phyloP scores from a whole-genome alignment of 768 basidiomycete genomes.

The Pleurotus pulmonarius region DNA sequence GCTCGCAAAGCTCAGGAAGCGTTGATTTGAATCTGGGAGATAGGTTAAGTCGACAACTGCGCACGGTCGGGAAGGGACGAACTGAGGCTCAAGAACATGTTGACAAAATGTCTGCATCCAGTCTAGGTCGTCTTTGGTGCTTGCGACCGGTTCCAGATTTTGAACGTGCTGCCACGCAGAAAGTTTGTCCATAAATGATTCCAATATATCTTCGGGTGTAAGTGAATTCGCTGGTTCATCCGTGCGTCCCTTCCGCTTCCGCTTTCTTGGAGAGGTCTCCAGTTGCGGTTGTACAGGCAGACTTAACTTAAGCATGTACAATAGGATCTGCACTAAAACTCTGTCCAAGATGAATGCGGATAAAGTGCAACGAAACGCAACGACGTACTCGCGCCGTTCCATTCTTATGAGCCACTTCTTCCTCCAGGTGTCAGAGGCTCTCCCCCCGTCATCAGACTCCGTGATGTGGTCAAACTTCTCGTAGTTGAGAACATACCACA shows the following conservation, averaged over 20 bases:
- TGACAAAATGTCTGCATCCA: conserved; percentile 77
- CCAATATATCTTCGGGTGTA: conserved; percentile 49
- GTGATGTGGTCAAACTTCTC: conserved; percentile 44
- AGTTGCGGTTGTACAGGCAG: conserved; percentile 44
- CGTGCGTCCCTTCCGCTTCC: conserved; percentile 23
- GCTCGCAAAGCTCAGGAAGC: conserved; percentile 49
- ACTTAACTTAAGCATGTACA: conserved; percentile 64
- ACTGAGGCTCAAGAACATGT: conserved; percentile 64
- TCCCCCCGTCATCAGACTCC: neutral
- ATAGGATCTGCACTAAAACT: conserved; percentile 70
- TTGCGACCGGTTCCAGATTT: conserved; percentile 21
- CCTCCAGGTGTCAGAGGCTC: conserved; percentile 40
- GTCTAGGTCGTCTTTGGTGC: conserved; percentile 40
- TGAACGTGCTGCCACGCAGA: conserved; percentile 73
- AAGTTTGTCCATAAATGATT: conserved; percentile 75
- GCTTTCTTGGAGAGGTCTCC: conserved; percentile 23
- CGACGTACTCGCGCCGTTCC: conserved; percentile 62
- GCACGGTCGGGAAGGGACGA: conserved; percentile 17
- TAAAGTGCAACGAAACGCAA: neutral
- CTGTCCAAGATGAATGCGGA: conserved; percentile 29
- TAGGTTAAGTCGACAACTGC: neutral
- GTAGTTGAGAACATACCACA: conserved; percentile 70
- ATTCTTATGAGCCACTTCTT: conserved; percentile 57
- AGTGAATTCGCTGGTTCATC: conserved; percentile 15
- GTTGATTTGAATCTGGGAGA: conserved; percentile 47